Evolutionary conservation across 2,329 filamentous ascomycete species (phyloP), one percentile per base, ranked within the genome.

Genomic region (Thelonectria olida): DNA sequence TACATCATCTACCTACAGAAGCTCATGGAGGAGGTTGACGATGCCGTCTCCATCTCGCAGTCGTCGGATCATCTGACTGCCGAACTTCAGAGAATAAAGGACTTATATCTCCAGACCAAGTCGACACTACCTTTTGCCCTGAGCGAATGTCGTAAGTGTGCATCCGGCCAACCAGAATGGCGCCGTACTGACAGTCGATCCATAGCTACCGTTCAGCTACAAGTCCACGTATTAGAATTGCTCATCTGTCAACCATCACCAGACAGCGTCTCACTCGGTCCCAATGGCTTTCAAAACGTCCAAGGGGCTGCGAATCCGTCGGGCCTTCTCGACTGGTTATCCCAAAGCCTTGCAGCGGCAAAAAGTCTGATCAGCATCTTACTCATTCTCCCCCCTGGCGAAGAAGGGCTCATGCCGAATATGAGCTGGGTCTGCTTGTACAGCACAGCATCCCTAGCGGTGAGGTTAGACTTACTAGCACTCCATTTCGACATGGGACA

Each of bases 381-480:
- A 1, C 64, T 75, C 13, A 59, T 69, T 1, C 64, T 75, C 1
- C 70, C 73, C 1, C 61, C 64, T 13, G 72, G 69, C 1, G 72
- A 73, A 27, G 73, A 76, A 50, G 62, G 65, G 1, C 57, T 61
- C 1, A 67, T 76, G 34, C 67, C 72, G 4, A 76, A 76, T 17
- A 68, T 73, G 1, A 69, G 69, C 10, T 76, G 74, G 74, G 68
- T 76, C 28, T 73, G 71, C 60, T 36, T 76, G 1, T 72, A 76
- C 25, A 76, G 74, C 17, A 72, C 70, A 3, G 63, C 74, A 0
- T 75, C 74, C 0, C 49, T 76, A 0, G 66, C 72, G 1, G 72
- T 72, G 7, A 64, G 74, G 3, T 64, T 76, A n/a, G 74, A 76
- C 36, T 66, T 76, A 5, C 54, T 75, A 2, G 73, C 73, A 0